A percentile compares a stretch with the other conserved stretches of the same genome.
These are phyloP conservation scores for Houttuynia cordata DNA, from an alignment of 164 flowering plant species.

Conservation along the genomic window DNA sequence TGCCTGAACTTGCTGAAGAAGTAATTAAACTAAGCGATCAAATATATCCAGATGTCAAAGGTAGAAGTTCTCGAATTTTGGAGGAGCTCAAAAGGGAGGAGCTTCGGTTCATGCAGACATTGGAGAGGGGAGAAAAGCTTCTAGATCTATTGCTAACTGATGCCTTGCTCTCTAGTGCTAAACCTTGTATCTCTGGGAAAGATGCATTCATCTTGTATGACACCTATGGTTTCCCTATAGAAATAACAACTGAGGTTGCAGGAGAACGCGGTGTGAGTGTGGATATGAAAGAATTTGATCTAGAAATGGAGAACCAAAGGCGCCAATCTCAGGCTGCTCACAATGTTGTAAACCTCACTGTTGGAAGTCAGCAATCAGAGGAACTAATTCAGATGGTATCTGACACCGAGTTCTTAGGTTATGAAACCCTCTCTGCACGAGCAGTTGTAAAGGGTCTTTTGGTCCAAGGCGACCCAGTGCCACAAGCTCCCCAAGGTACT, in stretches of 20 bases:
- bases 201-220: conserved; percentile 86
- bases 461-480: conserved; percentile 56
- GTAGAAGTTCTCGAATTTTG: conserved; percentile 41
- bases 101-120: conserved; percentile 67
- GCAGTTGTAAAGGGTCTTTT: conserved; percentile 70
- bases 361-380: conserved; percentile 31
- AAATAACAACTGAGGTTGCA: conserved; percentile 82
- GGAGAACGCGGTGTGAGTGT: conserved; percentile 62
- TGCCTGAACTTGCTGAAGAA: conserved; percentile 62
- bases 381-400: conserved; percentile 34
- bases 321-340: conserved; percentile 90
- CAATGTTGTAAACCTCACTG: conserved; percentile 61
- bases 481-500: conserved; percentile 60
- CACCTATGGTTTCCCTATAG: conserved; percentile 88
- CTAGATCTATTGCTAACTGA: conserved; percentile 63
- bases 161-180: conserved; percentile 34
- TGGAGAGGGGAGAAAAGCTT: conserved; percentile 90
- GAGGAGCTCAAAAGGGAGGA: conserved; percentile 90
- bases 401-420: conserved; percentile 85
- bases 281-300: conserved; percentile 64
- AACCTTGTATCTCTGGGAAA: conserved; percentile 68
- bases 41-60: conserved; percentile 59
- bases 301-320: conserved; percentile 86
- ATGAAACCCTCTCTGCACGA: conserved; percentile 55
- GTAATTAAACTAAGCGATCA: conserved; percentile 62